phyloP scores from a whole-genome alignment of 75 land plant genomes.

The Cryptomeria japonica region DNA sequence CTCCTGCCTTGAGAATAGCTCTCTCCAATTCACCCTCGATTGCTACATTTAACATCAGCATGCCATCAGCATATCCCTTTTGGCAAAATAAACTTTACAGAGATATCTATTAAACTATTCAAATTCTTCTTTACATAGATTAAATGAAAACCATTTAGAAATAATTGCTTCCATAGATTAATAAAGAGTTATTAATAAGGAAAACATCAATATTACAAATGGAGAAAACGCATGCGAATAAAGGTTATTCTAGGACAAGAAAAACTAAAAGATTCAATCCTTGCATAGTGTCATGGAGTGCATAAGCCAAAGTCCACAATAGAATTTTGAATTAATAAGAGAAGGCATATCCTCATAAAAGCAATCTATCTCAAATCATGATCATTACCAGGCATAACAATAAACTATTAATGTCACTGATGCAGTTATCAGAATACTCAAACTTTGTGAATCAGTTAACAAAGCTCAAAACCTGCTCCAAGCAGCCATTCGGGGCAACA shows the following conservation, averaged over 20 bases:
- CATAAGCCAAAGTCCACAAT: background rate
- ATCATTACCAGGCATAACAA: background rate
- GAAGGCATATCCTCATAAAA: background rate
- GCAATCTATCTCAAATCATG: background rate
- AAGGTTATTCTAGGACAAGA: background rate
- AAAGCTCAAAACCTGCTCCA: background rate
- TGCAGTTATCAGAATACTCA: background rate
- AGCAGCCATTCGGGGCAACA: too few relatives aligned
- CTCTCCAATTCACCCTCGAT: conserved; percentile 88
- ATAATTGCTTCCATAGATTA: background rate
- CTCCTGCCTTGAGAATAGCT: conserved; percentile 89
- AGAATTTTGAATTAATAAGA: background rate
- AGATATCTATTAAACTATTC: background rate
- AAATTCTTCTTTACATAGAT: background rate
- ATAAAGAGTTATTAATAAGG: background rate
- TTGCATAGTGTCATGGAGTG: background rate
- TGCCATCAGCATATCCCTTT: background rate
- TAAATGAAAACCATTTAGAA: background rate
- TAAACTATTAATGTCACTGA: background rate
- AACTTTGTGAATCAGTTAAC: background rate
- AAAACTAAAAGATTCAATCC: background rate
- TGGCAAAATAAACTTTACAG: background rate
- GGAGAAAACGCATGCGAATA: background rate
- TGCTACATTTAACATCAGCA: conserved; percentile 49
- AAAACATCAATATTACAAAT: background rate